These are phyloP conservation scores for Metarhizium sp. DNA, from an alignment of 2,329 filamentous ascomycete genomes.

Conservation along the genomic window DNA sequence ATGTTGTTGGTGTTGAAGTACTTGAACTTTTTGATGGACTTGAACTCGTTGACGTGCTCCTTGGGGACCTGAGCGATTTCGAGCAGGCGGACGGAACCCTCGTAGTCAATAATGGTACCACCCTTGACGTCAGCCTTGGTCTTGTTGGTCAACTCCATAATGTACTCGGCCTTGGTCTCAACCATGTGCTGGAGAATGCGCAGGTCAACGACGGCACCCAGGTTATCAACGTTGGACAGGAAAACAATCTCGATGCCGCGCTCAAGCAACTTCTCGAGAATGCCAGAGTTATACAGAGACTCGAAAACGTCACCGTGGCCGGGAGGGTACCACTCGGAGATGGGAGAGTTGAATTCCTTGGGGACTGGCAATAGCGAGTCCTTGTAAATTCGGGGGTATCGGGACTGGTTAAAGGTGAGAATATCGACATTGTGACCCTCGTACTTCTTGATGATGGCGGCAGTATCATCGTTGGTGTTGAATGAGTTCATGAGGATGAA, in stretches of 20 bases:
- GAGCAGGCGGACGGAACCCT: constrained; percentile 89
- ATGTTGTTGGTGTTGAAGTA: constrained; percentile 99
- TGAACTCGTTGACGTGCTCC: constrained; percentile 99
- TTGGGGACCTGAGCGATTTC: constrained; percentile 99
- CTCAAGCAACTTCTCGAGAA: constrained; percentile 90
- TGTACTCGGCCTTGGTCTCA: constrained; percentile 93
- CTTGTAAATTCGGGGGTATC: constrained; percentile 96
- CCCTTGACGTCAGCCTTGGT: constrained; percentile 99
- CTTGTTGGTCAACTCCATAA: constrained; percentile 99
- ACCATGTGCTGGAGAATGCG: constrained; percentile 99
- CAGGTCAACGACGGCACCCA: constrained; percentile 94
- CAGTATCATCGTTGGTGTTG: constrained; percentile 98
- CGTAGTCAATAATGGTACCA: constrained; percentile 99
- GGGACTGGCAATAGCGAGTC: constrained; percentile 94
- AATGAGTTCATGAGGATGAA: constrained; percentile 99
- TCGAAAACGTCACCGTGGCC: constrained; percentile 99
- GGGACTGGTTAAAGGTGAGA: constrained; percentile 98
- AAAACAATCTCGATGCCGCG: constrained; percentile 97
- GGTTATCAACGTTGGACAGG: constrained; percentile 97
- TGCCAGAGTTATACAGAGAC: constrained; percentile 98
- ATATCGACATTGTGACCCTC: constrained; percentile 99
- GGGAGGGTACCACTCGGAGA: constrained; percentile 97
- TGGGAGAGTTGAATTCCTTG: constrained; percentile 77
- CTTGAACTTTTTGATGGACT: constrained; percentile 99
- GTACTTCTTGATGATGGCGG: constrained; percentile 99